Conservation (phyloP, 225 moss, liverwort and hornwort genomes). For the Marchantia polymorpha region DNA sequence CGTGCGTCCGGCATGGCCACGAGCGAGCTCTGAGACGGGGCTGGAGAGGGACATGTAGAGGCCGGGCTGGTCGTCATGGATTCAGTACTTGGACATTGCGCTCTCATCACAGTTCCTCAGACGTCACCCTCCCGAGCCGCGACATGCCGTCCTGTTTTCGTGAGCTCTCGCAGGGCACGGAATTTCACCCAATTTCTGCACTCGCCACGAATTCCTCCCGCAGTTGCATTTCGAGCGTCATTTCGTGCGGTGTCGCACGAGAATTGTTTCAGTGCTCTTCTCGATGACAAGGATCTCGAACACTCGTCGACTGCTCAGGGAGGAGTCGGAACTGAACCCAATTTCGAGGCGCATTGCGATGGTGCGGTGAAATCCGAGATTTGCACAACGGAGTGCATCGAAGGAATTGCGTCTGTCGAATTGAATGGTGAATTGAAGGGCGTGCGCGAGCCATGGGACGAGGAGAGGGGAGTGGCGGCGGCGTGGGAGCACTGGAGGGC, state of each 20-base stretch:
- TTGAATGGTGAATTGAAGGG: not conserved
- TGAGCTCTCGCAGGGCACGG: not conserved
- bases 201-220: not conserved
- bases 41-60: not conserved
- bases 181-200: not conserved
- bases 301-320: not conserved
- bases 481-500: constrained; percentile 94
- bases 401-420: not conserved
- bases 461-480: constrained; percentile 30
- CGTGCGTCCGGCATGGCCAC: too few relatives aligned
- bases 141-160: too few relatives aligned
- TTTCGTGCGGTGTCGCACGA: not conserved
- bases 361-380: not conserved
- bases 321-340: not conserved
- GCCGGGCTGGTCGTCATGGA: not conserved
- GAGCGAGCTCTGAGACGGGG: not conserved
- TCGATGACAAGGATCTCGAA: not conserved
- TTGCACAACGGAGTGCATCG: not conserved
- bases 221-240: not conserved
- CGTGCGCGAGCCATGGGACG: not conserved
- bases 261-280: not conserved
- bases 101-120: not conserved
- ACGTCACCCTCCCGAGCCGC: not conserved
- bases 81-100: not conserved
- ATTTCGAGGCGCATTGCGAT: not conserved